Conservation (phyloP, 768 basidiomycete genomes). For the Amanita phalloides region DNA sequence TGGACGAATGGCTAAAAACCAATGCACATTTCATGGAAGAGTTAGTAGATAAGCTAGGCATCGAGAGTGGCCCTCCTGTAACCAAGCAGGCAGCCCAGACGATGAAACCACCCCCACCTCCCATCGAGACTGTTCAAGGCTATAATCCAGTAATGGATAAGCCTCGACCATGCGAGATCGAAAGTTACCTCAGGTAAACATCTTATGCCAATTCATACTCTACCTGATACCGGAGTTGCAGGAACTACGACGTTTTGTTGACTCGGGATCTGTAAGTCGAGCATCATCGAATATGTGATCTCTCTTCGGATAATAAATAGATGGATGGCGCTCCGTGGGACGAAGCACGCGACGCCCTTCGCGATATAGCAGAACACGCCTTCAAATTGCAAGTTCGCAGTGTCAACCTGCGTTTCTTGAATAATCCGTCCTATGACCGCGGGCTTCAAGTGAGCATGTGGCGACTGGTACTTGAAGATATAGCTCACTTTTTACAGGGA, state of each 20-base stretch:
- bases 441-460: neutral
- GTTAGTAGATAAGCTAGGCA: slow-evolving; percentile 5
- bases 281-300: neutral
- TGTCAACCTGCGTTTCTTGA: slow-evolving; percentile 19
- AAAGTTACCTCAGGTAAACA: slow-evolving; percentile 14
- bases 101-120: slow-evolving; percentile 12
- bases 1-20: neutral
- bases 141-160: slow-evolving; percentile 17
- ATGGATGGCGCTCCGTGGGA: slow-evolving; percentile 16
- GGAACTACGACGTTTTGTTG: slow-evolving; percentile 10
- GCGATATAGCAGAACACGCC: slow-evolving; percentile 19
- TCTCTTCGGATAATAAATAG: neutral
- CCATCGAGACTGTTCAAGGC: slow-evolving; percentile 9
- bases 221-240: slow-evolving; percentile 1
- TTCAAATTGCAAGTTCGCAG: slow-evolving; percentile 13
- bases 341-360: slow-evolving; percentile 16
- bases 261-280: slow-evolving; percentile 16
- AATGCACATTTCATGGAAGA: neutral
- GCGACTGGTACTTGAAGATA: neutral
- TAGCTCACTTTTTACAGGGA: slow-evolving; percentile 9
- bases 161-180: slow-evolving; percentile 14
- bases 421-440: slow-evolving; percentile 1
- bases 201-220: neutral
- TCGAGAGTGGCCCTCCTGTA: slow-evolving; percentile 2
- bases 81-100: neutral